Percentiles rank a stretch among this genome's conserved stretches.
Evolutionary conservation across 2,329 filamentous ascomycete genomes (phyloP).

Genomic region (Colletotrichum sp.): DNA sequence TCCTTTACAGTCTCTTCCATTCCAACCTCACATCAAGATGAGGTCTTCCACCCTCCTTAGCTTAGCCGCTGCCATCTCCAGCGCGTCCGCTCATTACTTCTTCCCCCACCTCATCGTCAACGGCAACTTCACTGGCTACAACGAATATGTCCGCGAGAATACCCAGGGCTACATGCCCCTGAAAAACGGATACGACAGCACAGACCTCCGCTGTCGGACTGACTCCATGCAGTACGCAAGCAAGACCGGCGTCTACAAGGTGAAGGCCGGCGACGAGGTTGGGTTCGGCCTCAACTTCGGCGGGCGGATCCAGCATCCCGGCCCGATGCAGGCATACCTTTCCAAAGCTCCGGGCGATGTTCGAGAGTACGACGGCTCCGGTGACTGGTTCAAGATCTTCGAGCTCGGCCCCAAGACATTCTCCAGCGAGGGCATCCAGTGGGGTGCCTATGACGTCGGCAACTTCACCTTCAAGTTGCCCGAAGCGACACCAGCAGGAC

Average conservation of each 20-base stretch:
- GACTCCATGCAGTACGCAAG: neutral
- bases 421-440: neutral
- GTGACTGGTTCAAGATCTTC: constrained; percentile 35
- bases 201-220: neutral
- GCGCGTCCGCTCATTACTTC: neutral
- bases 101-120: constrained; percentile 1
- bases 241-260: neutral
- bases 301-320: neutral
- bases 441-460: neutral
- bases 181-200: neutral
- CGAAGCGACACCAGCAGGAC: neutral
- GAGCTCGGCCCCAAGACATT: constrained; percentile 22
- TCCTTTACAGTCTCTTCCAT: neutral
- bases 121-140: neutral
- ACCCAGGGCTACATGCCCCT: neutral
- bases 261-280: neutral
- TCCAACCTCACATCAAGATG: neutral
- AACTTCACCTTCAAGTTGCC: neutral
- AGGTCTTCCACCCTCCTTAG: neutral
- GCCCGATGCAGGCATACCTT: neutral
- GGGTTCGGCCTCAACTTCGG: neutral
- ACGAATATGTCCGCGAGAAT: neutral
- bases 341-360: neutral
- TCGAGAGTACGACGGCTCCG: constrained; percentile 24
- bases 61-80: neutral